Percentiles rank a stretch among this genome's conserved stretches.
Conservation (phyloP, 225 moss, liverwort and hornwort species). For the Thuidium tamariscinum region DNA sequence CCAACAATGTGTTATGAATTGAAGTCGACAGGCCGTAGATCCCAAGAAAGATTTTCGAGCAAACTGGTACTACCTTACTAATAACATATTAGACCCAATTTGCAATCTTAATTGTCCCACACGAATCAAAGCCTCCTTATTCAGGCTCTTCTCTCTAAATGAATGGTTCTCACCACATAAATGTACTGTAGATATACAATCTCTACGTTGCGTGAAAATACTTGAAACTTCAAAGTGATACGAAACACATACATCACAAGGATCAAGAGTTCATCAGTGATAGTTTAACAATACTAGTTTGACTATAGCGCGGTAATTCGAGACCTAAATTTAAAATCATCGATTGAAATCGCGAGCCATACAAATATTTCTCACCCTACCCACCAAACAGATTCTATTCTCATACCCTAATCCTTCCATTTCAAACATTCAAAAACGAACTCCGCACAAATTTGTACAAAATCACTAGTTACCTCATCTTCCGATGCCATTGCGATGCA, state of each 20-base stretch:
- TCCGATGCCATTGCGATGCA: constrained; percentile 4
- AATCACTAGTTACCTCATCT: constrained; percentile 1
- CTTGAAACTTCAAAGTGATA: neutral
- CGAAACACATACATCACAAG: neutral
- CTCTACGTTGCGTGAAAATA: neutral
- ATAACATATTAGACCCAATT: neutral
- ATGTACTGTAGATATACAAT: neutral
- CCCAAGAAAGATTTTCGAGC: neutral
- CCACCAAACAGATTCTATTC: neutral
- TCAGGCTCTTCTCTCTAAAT: neutral
- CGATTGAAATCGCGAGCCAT: neutral
- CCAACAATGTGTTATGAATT: neutral
- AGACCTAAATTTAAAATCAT: neutral
- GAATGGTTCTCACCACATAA: neutral
- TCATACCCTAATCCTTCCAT: neutral
- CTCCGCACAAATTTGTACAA: neutral
- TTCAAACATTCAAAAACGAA: neutral
- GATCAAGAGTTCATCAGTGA: too few relatives aligned
- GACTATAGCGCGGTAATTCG: neutral
- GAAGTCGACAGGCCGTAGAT: neutral
- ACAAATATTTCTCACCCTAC: neutral
- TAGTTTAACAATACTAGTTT: neutral
- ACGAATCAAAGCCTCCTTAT: neutral
- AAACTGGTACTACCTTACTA: neutral
- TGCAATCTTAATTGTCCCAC: neutral